These are phyloP conservation scores for Thermochaetoides dissita DNA, from an alignment of 2,329 filamentous ascomycete genomes.

Conservation along the genomic window DNA sequence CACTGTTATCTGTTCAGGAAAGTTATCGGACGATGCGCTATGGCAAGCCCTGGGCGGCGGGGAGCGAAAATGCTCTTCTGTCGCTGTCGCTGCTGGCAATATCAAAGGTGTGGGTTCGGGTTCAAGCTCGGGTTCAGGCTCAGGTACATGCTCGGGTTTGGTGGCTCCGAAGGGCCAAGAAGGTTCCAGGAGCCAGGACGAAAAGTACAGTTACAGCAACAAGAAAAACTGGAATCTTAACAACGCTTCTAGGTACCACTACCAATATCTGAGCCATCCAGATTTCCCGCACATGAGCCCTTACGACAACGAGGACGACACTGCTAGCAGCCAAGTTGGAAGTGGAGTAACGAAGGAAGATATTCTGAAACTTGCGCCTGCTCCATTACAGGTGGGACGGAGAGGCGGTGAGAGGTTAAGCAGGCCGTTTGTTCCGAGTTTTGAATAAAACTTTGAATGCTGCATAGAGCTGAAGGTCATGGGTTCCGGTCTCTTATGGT, in stretches of 20 bases:
- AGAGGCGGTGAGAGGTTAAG: conserved; percentile 1
- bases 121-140: not conserved
- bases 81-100: not conserved
- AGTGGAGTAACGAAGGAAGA: not conserved
- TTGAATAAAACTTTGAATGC: conserved; percentile 1
- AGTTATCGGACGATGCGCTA: conserved; percentile 1
- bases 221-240: too few species aligned
- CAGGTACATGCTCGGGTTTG: not conserved
- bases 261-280: conserved; percentile 5
- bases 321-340: not conserved
- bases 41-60: conserved; percentile 8
- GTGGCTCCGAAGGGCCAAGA: too few species aligned
- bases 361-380: too few species aligned
- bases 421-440: conserved; percentile 8
- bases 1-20: not conserved
- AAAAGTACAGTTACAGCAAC: too few species aligned
- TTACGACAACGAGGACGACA: conserved; percentile 8
- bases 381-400: too few species aligned
- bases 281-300: conserved; percentile 20
- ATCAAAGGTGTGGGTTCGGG: not conserved
- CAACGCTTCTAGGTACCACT: too few species aligned
- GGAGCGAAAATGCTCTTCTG: not conserved
- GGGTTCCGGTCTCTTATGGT: too few species aligned
- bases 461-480: too few species aligned
- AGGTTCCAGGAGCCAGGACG: too few species aligned